Percentiles rank a stretch among this genome's conserved stretches.
phyloP scores from a whole-genome alignment of 2,329 filamentous ascomycete genomes.

The Beauveria australis region DNA sequence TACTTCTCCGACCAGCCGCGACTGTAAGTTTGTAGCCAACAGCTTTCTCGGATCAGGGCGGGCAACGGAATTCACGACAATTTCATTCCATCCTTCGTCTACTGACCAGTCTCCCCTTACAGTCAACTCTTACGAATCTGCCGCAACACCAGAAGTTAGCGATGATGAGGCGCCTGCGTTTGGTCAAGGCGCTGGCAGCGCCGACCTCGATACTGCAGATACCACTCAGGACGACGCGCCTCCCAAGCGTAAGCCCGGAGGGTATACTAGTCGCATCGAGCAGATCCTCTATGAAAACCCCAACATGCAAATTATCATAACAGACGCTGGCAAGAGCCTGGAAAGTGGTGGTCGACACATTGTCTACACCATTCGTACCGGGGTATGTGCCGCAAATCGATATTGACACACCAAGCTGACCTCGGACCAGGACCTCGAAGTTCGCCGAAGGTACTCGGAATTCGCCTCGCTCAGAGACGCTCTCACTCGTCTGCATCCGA shows the following conservation, averaged over 20 bases:
- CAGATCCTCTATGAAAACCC: conserved; percentile 96
- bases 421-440: conserved; percentile 71
- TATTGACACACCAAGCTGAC: conserved; percentile 3
- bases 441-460: conserved; percentile 90
- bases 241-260: conserved; percentile 66
- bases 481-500: conserved; percentile 85
- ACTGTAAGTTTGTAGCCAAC: conserved; percentile 41
- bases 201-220: conserved; percentile 41
- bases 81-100: too few relatives aligned
- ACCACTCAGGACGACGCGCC: conserved; percentile 33
- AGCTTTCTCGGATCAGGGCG: not conserved
- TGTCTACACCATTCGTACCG: conserved; percentile 93
- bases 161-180: conserved; percentile 51
- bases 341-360: conserved; percentile 92
- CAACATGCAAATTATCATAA: conserved; percentile 81
- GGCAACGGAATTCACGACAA: not conserved
- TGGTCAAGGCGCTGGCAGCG: conserved; percentile 18
- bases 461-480: conserved; percentile 87
- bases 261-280: conserved; percentile 91
- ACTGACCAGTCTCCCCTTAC: not conserved
- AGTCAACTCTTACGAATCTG: conserved; percentile 48
- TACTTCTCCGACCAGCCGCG: conserved; percentile 48
- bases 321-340: conserved; percentile 87
- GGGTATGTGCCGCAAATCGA: conserved; percentile 45
- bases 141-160: conserved; percentile 62